A percentile compares a stretch with the other conserved stretches of the same genome.
phyloP scores from a whole-genome alignment of 805 yeast genomes.

The Nakazawaea wyomingensis region DNA sequence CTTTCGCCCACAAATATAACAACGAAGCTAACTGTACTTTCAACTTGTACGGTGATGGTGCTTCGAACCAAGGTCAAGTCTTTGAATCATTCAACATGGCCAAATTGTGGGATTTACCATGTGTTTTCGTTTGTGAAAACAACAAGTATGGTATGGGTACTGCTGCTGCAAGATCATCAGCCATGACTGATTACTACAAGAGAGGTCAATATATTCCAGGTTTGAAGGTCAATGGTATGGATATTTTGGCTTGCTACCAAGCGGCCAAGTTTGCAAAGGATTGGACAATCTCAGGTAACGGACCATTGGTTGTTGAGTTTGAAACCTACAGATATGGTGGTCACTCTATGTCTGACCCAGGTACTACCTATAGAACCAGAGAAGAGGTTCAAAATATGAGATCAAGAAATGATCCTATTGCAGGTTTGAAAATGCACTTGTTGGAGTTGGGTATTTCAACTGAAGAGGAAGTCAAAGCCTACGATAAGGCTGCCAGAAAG shows the following conservation, averaged over 20 bases:
- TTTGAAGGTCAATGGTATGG: slow-evolving; percentile 98
- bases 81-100: slow-evolving; percentile 99
- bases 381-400: slow-evolving; percentile 99
- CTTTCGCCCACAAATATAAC: slow-evolving; percentile 96
- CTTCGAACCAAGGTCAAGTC: slow-evolving; percentile 98
- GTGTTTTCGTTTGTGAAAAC: slow-evolving; percentile 94
- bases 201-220: slow-evolving; percentile 99
- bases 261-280: slow-evolving; percentile 97
- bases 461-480: slow-evolving; percentile 90
- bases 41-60: slow-evolving; percentile 97
- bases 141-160: slow-evolving; percentile 99
- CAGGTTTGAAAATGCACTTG: slow-evolving; percentile 86
- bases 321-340: slow-evolving; percentile 99
- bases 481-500: slow-evolving; percentile 95
- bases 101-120: slow-evolving; percentile 95
- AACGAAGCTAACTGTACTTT: slow-evolving; percentile 76
- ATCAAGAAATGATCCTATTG: slow-evolving; percentile 96
- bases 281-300: slow-evolving; percentile 90
- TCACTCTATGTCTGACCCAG: slow-evolving; percentile 99
- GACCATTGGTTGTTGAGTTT: slow-evolving; percentile 93
- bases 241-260: slow-evolving; percentile 88
- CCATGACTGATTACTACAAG: slow-evolving; percentile 93
- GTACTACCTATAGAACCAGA: slow-evolving; percentile 99
- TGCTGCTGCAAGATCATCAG: slow-evolving; percentile 93
- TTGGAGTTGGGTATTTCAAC: slow-evolving; percentile 81